A percentile compares a stretch with the other conserved stretches of the same genome.
Conservation (phyloP, 2,329 filamentous ascomycete species). For the Calcarisporium arbuscula region DNA sequence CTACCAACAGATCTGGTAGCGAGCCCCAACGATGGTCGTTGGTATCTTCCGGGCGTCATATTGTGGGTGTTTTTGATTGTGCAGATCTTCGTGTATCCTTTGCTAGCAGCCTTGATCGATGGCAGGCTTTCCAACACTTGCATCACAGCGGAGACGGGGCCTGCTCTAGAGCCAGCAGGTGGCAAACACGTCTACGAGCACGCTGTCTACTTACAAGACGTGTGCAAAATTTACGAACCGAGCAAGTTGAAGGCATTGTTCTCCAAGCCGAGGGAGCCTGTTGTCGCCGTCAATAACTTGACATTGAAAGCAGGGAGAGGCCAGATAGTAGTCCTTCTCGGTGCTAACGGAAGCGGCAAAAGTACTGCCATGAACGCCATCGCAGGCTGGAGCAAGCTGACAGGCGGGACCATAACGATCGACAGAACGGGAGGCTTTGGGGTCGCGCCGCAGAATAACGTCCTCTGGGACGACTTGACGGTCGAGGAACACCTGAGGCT, state of each 20-base stretch:
- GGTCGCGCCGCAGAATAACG: constrained; percentile 88
- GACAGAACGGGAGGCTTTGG: constrained; percentile 75
- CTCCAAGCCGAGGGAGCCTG: constrained; percentile 46
- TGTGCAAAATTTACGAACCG: constrained; percentile 74
- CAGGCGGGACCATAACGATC: constrained; percentile 69
- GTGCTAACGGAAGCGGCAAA: constrained; percentile 87
- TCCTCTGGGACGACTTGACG: constrained; percentile 84
- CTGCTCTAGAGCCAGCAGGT: constrained; percentile 25
- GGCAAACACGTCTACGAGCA: constrained; percentile 23
- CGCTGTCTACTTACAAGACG: constrained; percentile 64
- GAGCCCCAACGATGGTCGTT: constrained; percentile 58
- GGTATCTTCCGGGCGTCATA: constrained; percentile 63
- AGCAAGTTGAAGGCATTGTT: constrained; percentile 50
- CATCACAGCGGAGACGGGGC: constrained; percentile 51
- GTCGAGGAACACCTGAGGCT: constrained; percentile 79
- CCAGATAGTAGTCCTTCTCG: constrained; percentile 79
- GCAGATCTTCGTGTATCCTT: constrained; percentile 71
- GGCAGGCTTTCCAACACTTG: constrained; percentile 68
- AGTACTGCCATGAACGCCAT: constrained; percentile 85
- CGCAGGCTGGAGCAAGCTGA: constrained; percentile 72
- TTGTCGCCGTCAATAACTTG: constrained; percentile 72
- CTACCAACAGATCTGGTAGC: constrained; percentile 54
- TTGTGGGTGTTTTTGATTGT: constrained; percentile 73
- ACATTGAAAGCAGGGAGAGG: constrained; percentile 68
- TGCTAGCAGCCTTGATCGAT: constrained; percentile 71